phyloP scores from a whole-genome alignment of 768 basidiomycete genomes.

The Psilocybe sp. region DNA sequence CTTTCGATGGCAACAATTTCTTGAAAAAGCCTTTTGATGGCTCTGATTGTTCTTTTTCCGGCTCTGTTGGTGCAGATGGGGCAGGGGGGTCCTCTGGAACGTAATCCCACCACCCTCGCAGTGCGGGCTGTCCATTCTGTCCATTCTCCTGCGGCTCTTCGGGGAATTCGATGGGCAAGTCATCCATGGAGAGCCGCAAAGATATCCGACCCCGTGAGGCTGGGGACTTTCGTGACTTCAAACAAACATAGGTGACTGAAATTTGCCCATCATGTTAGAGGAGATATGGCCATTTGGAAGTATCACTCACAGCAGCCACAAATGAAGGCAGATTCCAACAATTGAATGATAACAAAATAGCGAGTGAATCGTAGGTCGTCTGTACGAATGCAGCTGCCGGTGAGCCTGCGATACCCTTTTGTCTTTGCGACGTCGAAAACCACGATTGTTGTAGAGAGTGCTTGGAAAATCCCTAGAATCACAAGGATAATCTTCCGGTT shows the following conservation, averaged over 20 bases:
- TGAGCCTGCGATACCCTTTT: constrained; percentile 37
- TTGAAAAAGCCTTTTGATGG: constrained; percentile 3
- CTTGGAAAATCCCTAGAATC: constrained; percentile 39
- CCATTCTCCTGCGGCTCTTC: constrained; percentile 11
- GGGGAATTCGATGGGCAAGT: constrained; percentile 29
- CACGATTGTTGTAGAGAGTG: constrained; percentile 38
- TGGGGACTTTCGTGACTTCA: constrained; percentile 48
- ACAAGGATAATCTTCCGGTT: constrained; percentile 52
- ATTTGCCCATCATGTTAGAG: neutral
- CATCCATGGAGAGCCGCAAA: constrained; percentile 43
- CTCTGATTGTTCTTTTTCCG: neutral
- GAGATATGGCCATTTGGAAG: neutral
- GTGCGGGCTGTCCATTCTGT: constrained; percentile 20
- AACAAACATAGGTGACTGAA: constrained; percentile 53
- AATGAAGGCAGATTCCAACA: constrained; percentile 55
- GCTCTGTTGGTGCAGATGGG: neutral
- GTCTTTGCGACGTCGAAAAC: constrained; percentile 38
- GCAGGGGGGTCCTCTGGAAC: constrained; percentile 28
- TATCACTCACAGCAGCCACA: constrained; percentile 53
- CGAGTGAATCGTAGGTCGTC: constrained; percentile 32
- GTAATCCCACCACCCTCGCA: constrained; percentile 57
- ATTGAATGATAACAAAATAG: constrained; percentile 45
- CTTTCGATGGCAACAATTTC: neutral
- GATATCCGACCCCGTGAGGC: constrained; percentile 56
- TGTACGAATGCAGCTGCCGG: constrained; percentile 47